Conservation (phyloP, 176 grass and related monocot genomes). For the Neostapfia colusana region DNA sequence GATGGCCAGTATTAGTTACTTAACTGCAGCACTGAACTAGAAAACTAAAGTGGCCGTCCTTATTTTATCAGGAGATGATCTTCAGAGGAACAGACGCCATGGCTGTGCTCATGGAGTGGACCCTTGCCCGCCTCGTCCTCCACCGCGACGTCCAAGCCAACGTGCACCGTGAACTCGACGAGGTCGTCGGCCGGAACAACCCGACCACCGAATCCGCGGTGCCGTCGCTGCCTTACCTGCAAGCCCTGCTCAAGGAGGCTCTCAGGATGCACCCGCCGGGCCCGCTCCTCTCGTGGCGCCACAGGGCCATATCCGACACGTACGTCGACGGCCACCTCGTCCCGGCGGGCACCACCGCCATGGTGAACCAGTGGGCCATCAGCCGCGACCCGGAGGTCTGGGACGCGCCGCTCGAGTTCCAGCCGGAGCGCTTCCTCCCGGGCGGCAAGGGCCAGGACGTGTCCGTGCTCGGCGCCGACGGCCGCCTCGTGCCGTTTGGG, state of each 20-base stretch:
- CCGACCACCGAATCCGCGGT: constrained; percentile 36
- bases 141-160: constrained; percentile 69
- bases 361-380: constrained; percentile 95
- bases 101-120: constrained; percentile 89
- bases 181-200: constrained; percentile 44
- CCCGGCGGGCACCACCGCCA: constrained; percentile 68
- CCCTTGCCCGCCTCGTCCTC: constrained; percentile 62
- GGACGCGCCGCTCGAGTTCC: constrained; percentile 62
- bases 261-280: constrained; percentile 84
- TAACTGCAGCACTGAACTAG: background rate
- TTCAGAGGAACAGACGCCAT: constrained; percentile 88
- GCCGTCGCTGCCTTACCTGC: constrained; percentile 62
- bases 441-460: constrained; percentile 46
- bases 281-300: constrained; percentile 69
- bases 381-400: constrained; percentile 61
- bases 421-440: constrained; percentile 57
- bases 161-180: constrained; percentile 57
- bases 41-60: background rate
- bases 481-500: constrained; percentile 78
- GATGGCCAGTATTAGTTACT: constrained; percentile 18
- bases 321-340: constrained; percentile 62
- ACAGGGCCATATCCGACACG: constrained; percentile 59
- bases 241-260: constrained; percentile 70
- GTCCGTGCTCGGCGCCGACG: constrained; percentile 63
- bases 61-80: constrained; percentile 73